A percentile compares a stretch with the other conserved stretches of the same genome.
phyloP scores from a whole-genome alignment of 306 rosid species.

The Trichosanthes cucumerina region DNA sequence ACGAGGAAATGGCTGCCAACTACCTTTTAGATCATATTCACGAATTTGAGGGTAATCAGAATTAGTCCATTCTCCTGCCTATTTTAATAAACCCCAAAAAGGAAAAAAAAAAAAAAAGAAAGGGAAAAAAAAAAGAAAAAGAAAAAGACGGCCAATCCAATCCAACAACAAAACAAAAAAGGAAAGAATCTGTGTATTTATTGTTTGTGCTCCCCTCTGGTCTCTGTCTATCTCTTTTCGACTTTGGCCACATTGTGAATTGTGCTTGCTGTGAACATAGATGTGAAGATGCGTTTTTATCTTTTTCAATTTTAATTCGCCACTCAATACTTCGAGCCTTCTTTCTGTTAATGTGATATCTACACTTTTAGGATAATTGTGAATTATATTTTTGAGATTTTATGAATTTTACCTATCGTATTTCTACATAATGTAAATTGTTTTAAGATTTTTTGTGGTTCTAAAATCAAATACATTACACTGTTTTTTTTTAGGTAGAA shows the following conservation, averaged over 20 bases:
- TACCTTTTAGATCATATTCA: conserved; percentile 82
- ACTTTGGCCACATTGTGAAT: conserved; percentile 1
- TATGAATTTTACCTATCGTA: too few relatives aligned
- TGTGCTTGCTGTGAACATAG: conserved; percentile 5
- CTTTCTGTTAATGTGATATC: background rate
- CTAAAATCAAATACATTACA: too few relatives aligned
- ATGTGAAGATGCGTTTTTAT: conserved; percentile 5
- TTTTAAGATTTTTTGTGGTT: too few relatives aligned
- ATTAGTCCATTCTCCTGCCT: background rate
- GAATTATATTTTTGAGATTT: too few relatives aligned
- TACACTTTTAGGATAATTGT: background rate
- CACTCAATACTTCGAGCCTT: background rate
- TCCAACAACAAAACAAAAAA: background rate
- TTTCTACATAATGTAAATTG: too few relatives aligned
- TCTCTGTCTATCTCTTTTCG: background rate
- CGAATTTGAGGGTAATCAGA: conserved; percentile 62
- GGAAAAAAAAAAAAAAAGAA: background rate
- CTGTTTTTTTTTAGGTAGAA: too few relatives aligned
- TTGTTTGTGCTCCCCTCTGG: background rate
- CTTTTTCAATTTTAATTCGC: background rate
- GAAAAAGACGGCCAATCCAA: background rate
- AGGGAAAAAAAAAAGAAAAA: background rate
- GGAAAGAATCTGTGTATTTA: conserved; percentile 7
- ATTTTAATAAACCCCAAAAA: background rate
- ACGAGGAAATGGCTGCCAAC: conserved; percentile 91